Conservation (phyloP, 2,329 filamentous ascomycete species). For the Calonectria honghensis region DNA sequence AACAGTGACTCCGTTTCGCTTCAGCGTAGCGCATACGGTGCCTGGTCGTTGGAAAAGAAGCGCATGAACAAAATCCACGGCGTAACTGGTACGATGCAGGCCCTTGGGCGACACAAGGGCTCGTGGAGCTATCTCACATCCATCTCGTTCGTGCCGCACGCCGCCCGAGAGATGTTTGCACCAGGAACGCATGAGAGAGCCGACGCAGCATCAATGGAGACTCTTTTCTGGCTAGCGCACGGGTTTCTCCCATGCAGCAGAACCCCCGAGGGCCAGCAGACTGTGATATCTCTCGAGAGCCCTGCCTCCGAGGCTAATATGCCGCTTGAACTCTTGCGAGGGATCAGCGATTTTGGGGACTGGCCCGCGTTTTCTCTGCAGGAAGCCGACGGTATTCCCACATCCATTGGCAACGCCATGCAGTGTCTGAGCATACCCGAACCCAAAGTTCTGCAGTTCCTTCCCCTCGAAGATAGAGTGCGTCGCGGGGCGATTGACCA, state of each 20-base stretch:
- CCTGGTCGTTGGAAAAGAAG: constrained; percentile 15
- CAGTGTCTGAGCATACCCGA: constrained; percentile 33
- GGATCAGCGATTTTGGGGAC: not conserved
- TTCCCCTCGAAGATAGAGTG: constrained; percentile 12
- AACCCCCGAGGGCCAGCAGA: constrained; percentile 29
- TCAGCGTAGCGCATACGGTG: constrained; percentile 27
- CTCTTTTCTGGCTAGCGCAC: constrained; percentile 38
- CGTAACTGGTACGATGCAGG: constrained; percentile 25
- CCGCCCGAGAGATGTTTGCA: constrained; percentile 30
- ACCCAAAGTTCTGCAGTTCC: constrained; percentile 36
- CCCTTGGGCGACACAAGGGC: constrained; percentile 36
- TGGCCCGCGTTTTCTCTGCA: constrained; percentile 36
- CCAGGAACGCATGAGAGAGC: constrained; percentile 4
- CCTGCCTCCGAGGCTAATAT: constrained; percentile 6
- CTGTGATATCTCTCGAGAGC: constrained; percentile 33
- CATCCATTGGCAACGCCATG: constrained; percentile 35
- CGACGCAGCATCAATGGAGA: constrained; percentile 26
- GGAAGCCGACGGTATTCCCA: constrained; percentile 32
- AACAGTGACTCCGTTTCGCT: constrained; percentile 10
- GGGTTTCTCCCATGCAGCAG: constrained; percentile 34
- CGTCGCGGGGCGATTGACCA: not conserved
- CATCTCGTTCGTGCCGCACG: constrained; percentile 37
- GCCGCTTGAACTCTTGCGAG: not conserved
- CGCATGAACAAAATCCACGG: constrained; percentile 18
- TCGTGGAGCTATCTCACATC: constrained; percentile 38